phyloP scores from a whole-genome alignment of 2,329 filamentous ascomycete species.

The Exserohilum turcica region DNA sequence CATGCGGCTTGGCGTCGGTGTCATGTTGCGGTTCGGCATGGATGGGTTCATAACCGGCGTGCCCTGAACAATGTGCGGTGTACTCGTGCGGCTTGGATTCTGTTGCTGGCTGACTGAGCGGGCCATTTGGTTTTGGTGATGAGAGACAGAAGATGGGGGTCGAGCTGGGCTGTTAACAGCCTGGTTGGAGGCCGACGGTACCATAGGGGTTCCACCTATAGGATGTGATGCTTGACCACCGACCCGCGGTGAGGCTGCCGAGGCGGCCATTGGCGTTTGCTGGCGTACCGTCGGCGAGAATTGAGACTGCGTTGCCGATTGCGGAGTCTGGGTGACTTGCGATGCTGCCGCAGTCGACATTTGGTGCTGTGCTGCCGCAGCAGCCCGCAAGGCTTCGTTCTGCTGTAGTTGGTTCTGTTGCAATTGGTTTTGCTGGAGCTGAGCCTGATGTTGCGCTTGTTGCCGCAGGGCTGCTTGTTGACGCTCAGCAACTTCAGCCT shows the following conservation, averaged over 20 bases:
- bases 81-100: constrained; percentile 46
- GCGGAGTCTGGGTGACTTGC: constrained; percentile 51
- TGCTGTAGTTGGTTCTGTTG: constrained; percentile 39
- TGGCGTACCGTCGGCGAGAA: constrained; percentile 64
- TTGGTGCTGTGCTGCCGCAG: constrained; percentile 36
- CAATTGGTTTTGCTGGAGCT: constrained; percentile 25
- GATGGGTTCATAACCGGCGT: constrained; percentile 47
- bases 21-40: constrained; percentile 48
- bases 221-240: constrained; percentile 40
- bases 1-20: constrained; percentile 46
- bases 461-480: constrained; percentile 60
- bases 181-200: constrained; percentile 45
- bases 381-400: constrained; percentile 47
- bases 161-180: constrained; percentile 46
- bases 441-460: constrained; percentile 45
- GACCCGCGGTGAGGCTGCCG: constrained; percentile 51
- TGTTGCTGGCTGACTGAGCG: constrained; percentile 48
- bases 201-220: constrained; percentile 54
- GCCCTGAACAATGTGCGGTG: constrained; percentile 46
- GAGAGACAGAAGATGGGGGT: constrained; percentile 47
- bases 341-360: constrained; percentile 30
- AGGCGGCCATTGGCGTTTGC: constrained; percentile 52
- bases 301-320: constrained; percentile 62
- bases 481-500: constrained; percentile 47
- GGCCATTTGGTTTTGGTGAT: constrained; percentile 47